Conservation (phyloP, 192 early-diverging fungal species). For the Thoreauomyces humboldtii region DNA sequence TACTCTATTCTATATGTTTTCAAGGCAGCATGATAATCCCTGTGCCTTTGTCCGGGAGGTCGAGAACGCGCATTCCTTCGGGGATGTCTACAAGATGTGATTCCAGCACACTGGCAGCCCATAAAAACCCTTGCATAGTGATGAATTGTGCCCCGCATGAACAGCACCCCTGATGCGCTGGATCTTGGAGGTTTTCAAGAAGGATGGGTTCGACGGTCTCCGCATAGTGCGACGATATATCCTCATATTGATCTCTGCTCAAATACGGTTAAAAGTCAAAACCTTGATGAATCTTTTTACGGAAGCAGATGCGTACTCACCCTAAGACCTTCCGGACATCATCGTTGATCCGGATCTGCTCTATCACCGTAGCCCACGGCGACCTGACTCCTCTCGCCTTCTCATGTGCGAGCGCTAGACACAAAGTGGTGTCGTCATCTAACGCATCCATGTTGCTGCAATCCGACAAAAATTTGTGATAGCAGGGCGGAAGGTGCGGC, state of each 20-base stretch:
- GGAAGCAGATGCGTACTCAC: neutral
- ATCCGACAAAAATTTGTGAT: no score
- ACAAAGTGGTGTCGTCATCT: constrained; percentile 38
- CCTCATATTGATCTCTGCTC: neutral
- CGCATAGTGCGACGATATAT: constrained; percentile 14
- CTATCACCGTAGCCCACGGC: neutral
- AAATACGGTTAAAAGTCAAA: neutral
- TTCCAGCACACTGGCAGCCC: constrained; percentile 29
- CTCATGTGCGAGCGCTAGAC: constrained; percentile 29
- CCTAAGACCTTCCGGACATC: neutral
- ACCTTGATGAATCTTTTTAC: neutral
- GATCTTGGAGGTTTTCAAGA: neutral
- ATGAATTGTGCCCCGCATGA: neutral
- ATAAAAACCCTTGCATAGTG: constrained; percentile 21
- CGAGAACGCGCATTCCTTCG: constrained; percentile 3
- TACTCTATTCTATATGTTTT: no score
- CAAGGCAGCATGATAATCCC: no score
- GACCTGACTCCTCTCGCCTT: neutral
- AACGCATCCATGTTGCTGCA: constrained; percentile 10
- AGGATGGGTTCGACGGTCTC: constrained; percentile 14
- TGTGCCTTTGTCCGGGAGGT: no score
- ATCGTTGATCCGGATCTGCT: neutral
- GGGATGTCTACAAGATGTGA: constrained; percentile 18
- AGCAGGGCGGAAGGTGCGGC: neutral
- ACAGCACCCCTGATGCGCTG: no score